A percentile compares a stretch with the other conserved stretches of the same genome.
phyloP scores from a whole-genome alignment of 2,329 filamentous ascomycete species.

The Parastagonospora avenae region DNA sequence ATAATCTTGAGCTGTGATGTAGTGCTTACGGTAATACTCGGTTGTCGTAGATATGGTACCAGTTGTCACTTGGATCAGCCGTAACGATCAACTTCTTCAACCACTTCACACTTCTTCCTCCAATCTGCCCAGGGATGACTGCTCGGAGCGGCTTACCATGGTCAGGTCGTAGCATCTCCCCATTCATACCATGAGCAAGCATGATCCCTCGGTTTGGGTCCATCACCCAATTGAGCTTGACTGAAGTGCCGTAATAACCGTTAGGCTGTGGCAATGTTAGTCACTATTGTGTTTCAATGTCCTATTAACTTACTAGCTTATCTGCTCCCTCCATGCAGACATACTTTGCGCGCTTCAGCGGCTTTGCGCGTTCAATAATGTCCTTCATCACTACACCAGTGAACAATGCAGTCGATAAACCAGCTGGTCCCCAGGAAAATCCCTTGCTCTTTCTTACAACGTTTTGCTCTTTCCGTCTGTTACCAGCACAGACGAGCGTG shows the following conservation, averaged over 20 bases:
- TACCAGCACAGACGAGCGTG: slow-evolving; percentile 90
- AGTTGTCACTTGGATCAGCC: slow-evolving; percentile 80
- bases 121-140: slow-evolving; percentile 89
- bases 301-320: slow-evolving; percentile 60
- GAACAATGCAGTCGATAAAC: slow-evolving; percentile 84
- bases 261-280: slow-evolving; percentile 65
- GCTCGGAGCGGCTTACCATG: slow-evolving; percentile 84
- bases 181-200: slow-evolving; percentile 91
- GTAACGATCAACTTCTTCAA: slow-evolving; percentile 81
- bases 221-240: slow-evolving; percentile 88
- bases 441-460: slow-evolving; percentile 88
- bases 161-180: slow-evolving; percentile 77
- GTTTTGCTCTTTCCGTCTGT: slow-evolving; percentile 91
- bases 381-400: slow-evolving; percentile 80
- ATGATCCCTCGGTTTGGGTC: slow-evolving; percentile 83
- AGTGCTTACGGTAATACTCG: slow-evolving; percentile 72
- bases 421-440: slow-evolving; percentile 91
- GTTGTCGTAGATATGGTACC: slow-evolving; percentile 96
- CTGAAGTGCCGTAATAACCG: slow-evolving; percentile 83
- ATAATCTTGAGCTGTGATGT: not conserved
- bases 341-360: slow-evolving; percentile 73
- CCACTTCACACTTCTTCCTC: slow-evolving; percentile 93
- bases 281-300: not conserved
- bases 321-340: slow-evolving; percentile 93
- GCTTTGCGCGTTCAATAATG: slow-evolving; percentile 70